phyloP scores from a whole-genome alignment of 495 filamentous ascomycete genomes.

The Usnea hakonensis region DNA sequence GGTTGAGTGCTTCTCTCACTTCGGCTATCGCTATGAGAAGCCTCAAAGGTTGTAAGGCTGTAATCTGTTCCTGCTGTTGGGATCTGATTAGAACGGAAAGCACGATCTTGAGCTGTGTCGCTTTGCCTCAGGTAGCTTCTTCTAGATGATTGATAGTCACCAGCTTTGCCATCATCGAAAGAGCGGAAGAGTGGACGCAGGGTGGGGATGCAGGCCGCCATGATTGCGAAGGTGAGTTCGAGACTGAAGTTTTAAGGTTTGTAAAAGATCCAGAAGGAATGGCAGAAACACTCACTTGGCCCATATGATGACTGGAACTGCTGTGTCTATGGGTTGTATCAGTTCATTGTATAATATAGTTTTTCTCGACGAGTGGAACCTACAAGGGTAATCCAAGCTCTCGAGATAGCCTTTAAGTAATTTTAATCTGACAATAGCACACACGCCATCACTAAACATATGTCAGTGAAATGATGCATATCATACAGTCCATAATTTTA shows the following conservation, averaged over 20 bases:
- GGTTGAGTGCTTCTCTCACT: neutral
- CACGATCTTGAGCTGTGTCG: neutral
- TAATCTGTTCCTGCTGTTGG: neutral
- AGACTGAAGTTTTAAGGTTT: neutral
- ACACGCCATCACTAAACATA: constrained; percentile 1
- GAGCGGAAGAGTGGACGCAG: constrained; percentile 10
- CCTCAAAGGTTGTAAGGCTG: neutral
- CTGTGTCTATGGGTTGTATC: constrained; percentile 1
- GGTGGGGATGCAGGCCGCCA: constrained; percentile 10
- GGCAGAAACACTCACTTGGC: constrained; percentile 1
- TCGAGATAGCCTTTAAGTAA: neutral
- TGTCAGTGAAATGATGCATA: neutral
- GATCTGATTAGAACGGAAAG: neutral
- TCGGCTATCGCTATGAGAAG: neutral
- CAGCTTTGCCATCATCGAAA: constrained; percentile 1
- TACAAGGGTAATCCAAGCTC: neutral
- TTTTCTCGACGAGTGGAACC: neutral
- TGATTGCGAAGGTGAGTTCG: constrained; percentile 4
- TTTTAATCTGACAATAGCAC: neutral
- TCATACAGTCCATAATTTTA: neutral
- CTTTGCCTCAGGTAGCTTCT: neutral
- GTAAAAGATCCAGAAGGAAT: neutral
- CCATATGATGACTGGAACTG: neutral
- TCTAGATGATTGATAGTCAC: neutral
- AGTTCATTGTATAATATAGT: neutral